Conservation (phyloP, 2,329 filamentous ascomycete genomes). For the Paraconiothyrium brasiliense region DNA sequence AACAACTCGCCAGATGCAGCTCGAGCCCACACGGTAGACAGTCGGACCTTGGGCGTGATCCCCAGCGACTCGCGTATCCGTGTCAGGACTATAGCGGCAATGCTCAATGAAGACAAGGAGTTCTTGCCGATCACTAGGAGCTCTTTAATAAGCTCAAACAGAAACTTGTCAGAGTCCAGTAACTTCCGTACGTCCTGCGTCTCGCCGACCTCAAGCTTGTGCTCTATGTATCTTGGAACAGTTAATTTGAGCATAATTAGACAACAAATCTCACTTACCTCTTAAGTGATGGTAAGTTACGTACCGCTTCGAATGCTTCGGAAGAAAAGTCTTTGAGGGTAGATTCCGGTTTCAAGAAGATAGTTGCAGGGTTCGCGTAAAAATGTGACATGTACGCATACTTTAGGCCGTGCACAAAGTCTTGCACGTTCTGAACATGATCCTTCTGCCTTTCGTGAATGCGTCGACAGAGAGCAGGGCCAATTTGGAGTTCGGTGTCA, state of each 20-base stretch:
- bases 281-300: slow-evolving; percentile 75
- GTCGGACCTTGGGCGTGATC: slow-evolving; percentile 45
- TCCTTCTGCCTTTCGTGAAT: slow-evolving; percentile 78
- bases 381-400: slow-evolving; percentile 90
- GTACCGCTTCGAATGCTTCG: slow-evolving; percentile 73
- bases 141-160: slow-evolving; percentile 58
- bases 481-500: slow-evolving; percentile 68
- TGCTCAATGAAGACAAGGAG: slow-evolving; percentile 53
- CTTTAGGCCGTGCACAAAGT: slow-evolving; percentile 74
- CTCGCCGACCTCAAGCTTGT: slow-evolving; percentile 49
- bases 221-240: slow-evolving; percentile 44
- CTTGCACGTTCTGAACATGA: slow-evolving; percentile 78
- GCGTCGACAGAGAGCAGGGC: slow-evolving; percentile 68
- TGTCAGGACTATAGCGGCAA: slow-evolving; percentile 46
- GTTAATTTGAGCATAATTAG: slow-evolving; percentile 16
- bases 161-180: slow-evolving; percentile 67
- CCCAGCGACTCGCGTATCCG: slow-evolving; percentile 51
- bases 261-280: slow-evolving; percentile 31
- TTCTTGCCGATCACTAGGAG: slow-evolving; percentile 48
- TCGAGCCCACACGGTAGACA: slow-evolving; percentile 67
- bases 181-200: slow-evolving; percentile 60
- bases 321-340: slow-evolving; percentile 57
- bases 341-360: slow-evolving; percentile 62
- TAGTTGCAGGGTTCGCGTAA: slow-evolving; percentile 78
- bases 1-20: slow-evolving; percentile 66